Percentiles rank a stretch among this genome's conserved stretches.
These are phyloP conservation scores for Talaromyces thailandensis DNA, from an alignment of 495 filamentous ascomycete genomes.

Conservation along the genomic window DNA sequence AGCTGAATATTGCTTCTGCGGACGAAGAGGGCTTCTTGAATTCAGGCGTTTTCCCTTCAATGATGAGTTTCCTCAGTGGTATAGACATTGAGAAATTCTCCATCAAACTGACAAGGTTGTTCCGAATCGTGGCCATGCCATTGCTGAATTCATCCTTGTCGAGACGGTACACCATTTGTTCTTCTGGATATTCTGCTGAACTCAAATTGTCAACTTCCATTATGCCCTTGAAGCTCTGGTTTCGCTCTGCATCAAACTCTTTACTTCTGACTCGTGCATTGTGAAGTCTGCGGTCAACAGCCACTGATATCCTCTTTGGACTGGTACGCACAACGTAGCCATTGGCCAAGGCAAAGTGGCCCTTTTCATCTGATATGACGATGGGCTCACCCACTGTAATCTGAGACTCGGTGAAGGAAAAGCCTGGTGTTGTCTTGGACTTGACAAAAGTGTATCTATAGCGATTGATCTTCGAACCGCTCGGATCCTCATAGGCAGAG, in stretches of 20 bases:
- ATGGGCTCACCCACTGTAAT: constrained; percentile 84
- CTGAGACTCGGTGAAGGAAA: constrained; percentile 87
- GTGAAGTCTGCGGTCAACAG: constrained; percentile 80
- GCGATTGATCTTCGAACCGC: constrained; percentile 76
- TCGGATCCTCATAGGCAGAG: constrained; percentile 55
- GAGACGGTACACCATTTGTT: constrained; percentile 66
- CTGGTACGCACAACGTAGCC: constrained; percentile 75
- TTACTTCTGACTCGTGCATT: constrained; percentile 66
- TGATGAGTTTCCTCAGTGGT: constrained; percentile 65
- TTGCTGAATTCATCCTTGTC: constrained; percentile 99
- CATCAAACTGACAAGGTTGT: constrained; percentile 90
- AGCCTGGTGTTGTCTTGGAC: constrained; percentile 40
- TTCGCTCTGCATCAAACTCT: constrained; percentile 63
- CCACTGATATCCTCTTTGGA: constrained; percentile 68
- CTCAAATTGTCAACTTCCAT: constrained; percentile 62
- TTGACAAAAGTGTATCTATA: constrained; percentile 79
- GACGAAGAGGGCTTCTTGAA: constrained; percentile 57
- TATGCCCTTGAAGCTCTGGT: constrained; percentile 83
- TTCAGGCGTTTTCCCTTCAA: constrained; percentile 59
- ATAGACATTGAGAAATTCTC: constrained; percentile 64
- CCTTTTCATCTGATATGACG: constrained; percentile 91
- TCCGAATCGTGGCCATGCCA: constrained; percentile 89
- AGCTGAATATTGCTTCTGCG: constrained; percentile 43
- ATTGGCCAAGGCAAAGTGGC: constrained; percentile 88
- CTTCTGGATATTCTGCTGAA: constrained; percentile 33